Evolutionary conservation across 2,329 filamentous ascomycete species (phyloP), one percentile per base, ranked within the genome.

Genomic region (Xylariaceae sp.): DNA sequence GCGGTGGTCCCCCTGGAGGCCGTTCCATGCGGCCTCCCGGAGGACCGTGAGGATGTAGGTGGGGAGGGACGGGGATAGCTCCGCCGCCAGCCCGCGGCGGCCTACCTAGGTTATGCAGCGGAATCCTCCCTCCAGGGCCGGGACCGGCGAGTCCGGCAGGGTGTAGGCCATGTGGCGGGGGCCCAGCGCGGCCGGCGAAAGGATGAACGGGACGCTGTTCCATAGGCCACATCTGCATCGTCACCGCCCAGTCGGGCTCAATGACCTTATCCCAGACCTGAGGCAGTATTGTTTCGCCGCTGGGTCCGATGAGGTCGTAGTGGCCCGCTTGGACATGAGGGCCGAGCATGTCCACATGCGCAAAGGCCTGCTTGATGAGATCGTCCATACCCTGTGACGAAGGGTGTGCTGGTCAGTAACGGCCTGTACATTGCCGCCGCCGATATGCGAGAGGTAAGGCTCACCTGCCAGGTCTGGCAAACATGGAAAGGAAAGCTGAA

Each of bases 401-500:
- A n/a, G n/a, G n/a, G n/a, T n/a, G n/a, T n/a, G n/a, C n/a, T n/a
- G n/a, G n/a, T n/a, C n/a, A n/a, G n/a, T n/a, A n/a, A n/a, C n/a
- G n/a, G n/a, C n/a, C n/a, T n/a, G n/a, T n/a, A n/a, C n/a, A n/a
- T n/a, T n/a, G n/a, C n/a, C n/a, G n/a, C n/a, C n/a, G n/a, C n/a
- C n/a, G n/a, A n/a, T n/a, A 26, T 7, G 24, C 21, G 21, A 23
- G 12, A 14, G n/a, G 5, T 26, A 26, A 11, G 24, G 72, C 76
- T 55, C 75, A 89, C 84, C 65, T 70, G 66, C 87, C 87, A 93
- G 3, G 80, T 92, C 51, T 79, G 77, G 59, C 88, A 94, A 19
- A 93, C 59, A 43, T 89, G 77, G 61, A 81, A 94, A 2, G 89
- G 89, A 52, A 95, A 94, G 60, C 78, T 92, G 57, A 93, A 95